Percentiles rank a stretch among this genome's conserved stretches.
Evolutionary conservation across 768 basidiomycete genomes (phyloP).

Genomic region (Fistulinella prunicolor): DNA sequence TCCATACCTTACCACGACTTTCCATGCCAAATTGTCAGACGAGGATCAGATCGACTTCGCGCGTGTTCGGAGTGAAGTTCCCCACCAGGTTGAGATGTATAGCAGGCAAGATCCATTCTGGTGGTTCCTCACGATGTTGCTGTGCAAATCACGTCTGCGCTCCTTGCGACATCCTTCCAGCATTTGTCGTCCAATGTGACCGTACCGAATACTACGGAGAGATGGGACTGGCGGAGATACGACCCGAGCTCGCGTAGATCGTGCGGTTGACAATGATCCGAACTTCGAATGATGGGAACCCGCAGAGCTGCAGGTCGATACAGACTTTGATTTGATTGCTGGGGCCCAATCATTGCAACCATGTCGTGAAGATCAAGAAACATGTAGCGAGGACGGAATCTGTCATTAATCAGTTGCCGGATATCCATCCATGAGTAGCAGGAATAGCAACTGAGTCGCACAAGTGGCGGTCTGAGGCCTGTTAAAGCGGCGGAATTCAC

Average conservation of each 20-base stretch:
- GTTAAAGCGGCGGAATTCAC: slow-evolving; percentile 79
- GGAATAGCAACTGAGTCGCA: slow-evolving; percentile 22
- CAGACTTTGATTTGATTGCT: slow-evolving; percentile 70
- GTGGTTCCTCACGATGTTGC: slow-evolving; percentile 58
- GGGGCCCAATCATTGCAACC: slow-evolving; percentile 69
- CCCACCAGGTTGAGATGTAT: slow-evolving; percentile 77
- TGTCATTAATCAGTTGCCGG: slow-evolving; percentile 23
- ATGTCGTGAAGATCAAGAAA: slow-evolving; percentile 45
- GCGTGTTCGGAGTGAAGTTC: slow-evolving; percentile 80
- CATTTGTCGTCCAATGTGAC: slow-evolving; percentile 7
- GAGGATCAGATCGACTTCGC: slow-evolving; percentile 62
- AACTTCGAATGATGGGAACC: slow-evolving; percentile 49
- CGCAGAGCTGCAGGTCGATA: slow-evolving; percentile 54
- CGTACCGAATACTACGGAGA: slow-evolving; percentile 17
- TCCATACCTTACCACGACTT: slow-evolving; percentile 67
- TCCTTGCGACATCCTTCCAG: slow-evolving; percentile 13
- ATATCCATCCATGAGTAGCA: background rate
- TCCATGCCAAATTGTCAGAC: slow-evolving; percentile 52
- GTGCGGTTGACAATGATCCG: slow-evolving; percentile 68
- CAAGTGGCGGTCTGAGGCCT: slow-evolving; percentile 82
- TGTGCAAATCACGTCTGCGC: slow-evolving; percentile 54
- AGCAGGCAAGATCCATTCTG: slow-evolving; percentile 55
- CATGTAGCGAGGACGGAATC: slow-evolving; percentile 68
- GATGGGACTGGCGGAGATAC: slow-evolving; percentile 27
- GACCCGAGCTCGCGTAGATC: slow-evolving; percentile 35